phyloP scores from a whole-genome alignment of 495 filamentous ascomycete species.

The Hyaloscypha bicolor region DNA sequence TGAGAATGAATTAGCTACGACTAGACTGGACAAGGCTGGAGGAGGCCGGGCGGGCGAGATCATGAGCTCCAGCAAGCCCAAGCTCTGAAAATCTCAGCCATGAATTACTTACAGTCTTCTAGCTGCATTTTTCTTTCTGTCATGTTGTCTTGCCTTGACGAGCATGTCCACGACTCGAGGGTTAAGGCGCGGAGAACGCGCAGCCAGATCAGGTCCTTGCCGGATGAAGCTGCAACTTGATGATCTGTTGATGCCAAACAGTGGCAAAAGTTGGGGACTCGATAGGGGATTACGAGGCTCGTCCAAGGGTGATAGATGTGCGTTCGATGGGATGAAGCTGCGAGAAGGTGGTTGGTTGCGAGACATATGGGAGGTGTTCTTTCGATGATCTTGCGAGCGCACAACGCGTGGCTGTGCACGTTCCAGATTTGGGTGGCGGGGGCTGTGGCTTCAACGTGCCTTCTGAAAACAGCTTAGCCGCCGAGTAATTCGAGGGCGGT shows the following conservation, averaged over 20 bases:
- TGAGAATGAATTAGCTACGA: constrained; percentile 38
- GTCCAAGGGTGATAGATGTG: background rate
- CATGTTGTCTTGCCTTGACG: constrained; percentile 57
- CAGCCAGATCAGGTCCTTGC: constrained; percentile 11
- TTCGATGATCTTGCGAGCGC: background rate
- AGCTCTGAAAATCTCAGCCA: background rate
- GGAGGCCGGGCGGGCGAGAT: background rate
- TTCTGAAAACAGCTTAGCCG: no score
- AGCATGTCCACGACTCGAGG: constrained; percentile 47
- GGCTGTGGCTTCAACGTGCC: no score
- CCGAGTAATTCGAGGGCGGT: no score
- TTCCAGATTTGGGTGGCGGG: background rate
- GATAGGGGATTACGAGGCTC: constrained; percentile 5
- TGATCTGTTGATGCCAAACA: constrained; percentile 4
- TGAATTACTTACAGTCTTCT: constrained; percentile 75
- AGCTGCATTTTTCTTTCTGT: constrained; percentile 79
- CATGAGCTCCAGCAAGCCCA: background rate
- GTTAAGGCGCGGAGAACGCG: constrained; percentile 9
- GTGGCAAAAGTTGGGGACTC: constrained; percentile 7
- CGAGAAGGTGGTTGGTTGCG: constrained; percentile 7
- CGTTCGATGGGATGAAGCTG: constrained; percentile 10
- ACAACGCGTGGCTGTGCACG: background rate
- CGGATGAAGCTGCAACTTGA: constrained; percentile 16
- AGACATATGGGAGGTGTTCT: constrained; percentile 2
- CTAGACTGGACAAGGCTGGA: constrained; percentile 1